phyloP scores from a whole-genome alignment of 805 yeast species.

The Saccharomycopsis vini region DNA sequence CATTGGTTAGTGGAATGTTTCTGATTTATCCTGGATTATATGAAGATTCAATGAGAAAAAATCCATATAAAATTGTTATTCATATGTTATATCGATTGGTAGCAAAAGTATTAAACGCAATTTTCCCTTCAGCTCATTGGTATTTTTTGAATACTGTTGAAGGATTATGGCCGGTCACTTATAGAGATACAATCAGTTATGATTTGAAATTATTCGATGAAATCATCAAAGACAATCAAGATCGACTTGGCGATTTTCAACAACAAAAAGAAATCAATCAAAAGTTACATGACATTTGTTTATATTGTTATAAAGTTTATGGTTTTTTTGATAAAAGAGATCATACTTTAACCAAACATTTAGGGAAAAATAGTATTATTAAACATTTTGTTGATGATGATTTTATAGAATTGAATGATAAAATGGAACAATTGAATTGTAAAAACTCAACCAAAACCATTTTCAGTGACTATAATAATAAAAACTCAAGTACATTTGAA shows the following conservation, averaged over 20 bases:
- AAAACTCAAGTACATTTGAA: no score
- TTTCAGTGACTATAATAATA: no score
- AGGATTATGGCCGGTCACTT: constrained; percentile 7
- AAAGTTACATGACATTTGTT: background rate
- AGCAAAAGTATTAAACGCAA: constrained; percentile 5
- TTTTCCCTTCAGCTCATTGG: constrained; percentile 4
- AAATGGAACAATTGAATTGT: background rate
- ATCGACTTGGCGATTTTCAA: background rate
- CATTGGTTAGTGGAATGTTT: constrained; percentile 2
- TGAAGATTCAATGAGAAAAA: background rate
- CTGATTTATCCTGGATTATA: constrained; percentile 3
- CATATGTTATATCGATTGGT: constrained; percentile 4
- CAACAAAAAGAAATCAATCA: background rate
- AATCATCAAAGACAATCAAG: background rate
- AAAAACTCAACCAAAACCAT: no score
- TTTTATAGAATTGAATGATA: background rate
- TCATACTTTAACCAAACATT: background rate
- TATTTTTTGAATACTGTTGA: constrained; percentile 7
- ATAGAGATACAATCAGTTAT: background rate
- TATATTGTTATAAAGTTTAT: constrained; percentile 3
- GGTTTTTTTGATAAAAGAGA: constrained; percentile 10
- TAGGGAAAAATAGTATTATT: constrained; percentile 5
- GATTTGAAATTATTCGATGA: constrained; percentile 1
- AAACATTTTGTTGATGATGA: constrained; percentile 2
- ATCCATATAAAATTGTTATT: constrained; percentile 5